A percentile compares a stretch with the other conserved stretches of the same genome.
Conservation (phyloP, 2,329 filamentous ascomycete genomes). For the Penicillium sp. region DNA sequence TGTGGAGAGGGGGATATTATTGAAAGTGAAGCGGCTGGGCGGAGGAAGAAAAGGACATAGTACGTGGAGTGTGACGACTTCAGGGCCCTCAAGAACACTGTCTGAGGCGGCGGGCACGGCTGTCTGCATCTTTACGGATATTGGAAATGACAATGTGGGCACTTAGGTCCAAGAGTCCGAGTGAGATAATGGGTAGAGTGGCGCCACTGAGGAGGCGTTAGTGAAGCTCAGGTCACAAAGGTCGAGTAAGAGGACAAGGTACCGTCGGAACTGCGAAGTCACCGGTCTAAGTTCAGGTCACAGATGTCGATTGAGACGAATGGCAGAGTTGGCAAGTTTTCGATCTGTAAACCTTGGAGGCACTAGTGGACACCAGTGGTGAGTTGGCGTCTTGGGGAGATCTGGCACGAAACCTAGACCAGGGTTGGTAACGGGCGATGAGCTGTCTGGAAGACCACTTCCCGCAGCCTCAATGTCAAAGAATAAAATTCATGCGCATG, state of each 20-base stretch:
- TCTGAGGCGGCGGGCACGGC: neutral
- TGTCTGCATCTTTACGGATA: neutral
- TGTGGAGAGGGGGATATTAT: conserved; percentile 36
- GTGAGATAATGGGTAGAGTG: neutral
- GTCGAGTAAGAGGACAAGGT: no score
- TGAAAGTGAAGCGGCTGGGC: conserved; percentile 38
- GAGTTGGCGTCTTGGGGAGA: neutral
- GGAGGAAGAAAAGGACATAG: conserved; percentile 43
- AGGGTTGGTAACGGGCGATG: neutral
- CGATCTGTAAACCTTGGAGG: neutral
- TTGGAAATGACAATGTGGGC: neutral
- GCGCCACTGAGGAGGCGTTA: no score
- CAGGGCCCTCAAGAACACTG: neutral
- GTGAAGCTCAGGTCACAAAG: no score
- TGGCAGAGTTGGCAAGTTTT: no score
- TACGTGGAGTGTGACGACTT: conserved; percentile 35
- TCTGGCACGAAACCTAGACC: conserved; percentile 10
- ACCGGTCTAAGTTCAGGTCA: no score
- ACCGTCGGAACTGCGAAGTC: no score
- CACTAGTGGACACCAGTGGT: neutral
- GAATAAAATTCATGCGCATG: neutral
- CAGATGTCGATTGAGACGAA: no score
- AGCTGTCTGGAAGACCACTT: neutral
- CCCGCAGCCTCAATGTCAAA: neutral
- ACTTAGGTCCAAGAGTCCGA: neutral